A percentile compares a stretch with the other conserved stretches of the same genome.
Conservation (phyloP, 495 filamentous ascomycete genomes). For the Lindgomyces ingoldianus region DNA sequence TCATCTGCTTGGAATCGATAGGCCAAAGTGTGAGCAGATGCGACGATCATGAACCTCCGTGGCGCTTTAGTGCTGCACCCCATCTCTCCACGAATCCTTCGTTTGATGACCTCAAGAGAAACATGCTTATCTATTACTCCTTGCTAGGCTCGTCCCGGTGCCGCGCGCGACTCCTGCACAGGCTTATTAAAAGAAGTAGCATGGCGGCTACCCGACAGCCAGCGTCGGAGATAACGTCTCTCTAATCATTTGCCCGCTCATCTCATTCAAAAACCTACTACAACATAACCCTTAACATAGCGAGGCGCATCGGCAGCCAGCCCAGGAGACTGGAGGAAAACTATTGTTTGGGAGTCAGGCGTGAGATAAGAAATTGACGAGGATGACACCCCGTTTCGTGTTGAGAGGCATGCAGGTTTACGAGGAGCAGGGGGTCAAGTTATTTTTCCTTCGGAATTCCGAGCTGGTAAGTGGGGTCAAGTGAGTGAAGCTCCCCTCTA, state of each 20-base stretch:
- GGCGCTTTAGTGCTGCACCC: background rate
- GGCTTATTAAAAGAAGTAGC: slow-evolving; percentile 5
- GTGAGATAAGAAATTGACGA: background rate
- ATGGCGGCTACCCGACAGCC: background rate
- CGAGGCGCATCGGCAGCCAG: background rate
- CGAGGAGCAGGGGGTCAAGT: background rate
- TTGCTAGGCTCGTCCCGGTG: slow-evolving; percentile 22
- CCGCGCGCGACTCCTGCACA: slow-evolving; percentile 1
- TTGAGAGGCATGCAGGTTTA: background rate
- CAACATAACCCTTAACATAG: background rate
- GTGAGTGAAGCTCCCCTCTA: background rate
- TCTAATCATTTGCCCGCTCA: background rate
- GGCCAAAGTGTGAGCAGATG: background rate
- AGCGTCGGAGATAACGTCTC: background rate
- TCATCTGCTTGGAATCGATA: background rate
- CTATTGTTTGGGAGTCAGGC: background rate
- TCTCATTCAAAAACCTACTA: background rate
- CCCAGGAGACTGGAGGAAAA: slow-evolving; percentile 2
- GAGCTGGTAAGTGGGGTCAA: slow-evolving; percentile 2
- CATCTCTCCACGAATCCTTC: background rate
- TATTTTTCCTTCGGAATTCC: background rate
- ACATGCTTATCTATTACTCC: background rate
- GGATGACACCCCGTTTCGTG: slow-evolving; percentile 11
- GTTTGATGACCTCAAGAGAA: background rate
- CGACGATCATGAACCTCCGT: background rate